Conservation (phyloP, 805 yeast species). For the Cyberlindnera subsufficiens region DNA sequence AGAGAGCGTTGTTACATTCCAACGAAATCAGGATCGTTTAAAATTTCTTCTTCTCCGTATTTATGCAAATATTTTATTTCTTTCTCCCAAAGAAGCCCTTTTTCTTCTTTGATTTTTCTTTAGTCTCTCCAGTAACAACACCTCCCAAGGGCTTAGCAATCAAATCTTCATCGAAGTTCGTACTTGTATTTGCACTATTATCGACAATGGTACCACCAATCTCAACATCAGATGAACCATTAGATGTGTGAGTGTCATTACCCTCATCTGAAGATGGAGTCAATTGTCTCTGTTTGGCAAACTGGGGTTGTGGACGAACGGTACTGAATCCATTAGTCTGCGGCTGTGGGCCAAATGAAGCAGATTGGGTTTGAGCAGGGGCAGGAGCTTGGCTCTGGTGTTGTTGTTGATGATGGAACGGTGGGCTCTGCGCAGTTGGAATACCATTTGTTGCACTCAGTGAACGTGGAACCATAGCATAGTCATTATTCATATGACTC, state of each 20-base stretch:
- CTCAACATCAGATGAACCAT: background rate
- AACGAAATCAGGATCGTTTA: background rate
- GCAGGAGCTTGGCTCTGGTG: background rate
- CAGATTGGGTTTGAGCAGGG: constrained; percentile 1
- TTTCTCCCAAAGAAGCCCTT: constrained; percentile 16
- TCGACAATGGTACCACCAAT: constrained; percentile 1
- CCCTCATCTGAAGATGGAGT: constrained; percentile 5
- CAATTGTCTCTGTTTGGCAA: constrained; percentile 1
- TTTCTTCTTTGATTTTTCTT: constrained; percentile 14
- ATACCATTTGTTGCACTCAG: constrained; percentile 4
- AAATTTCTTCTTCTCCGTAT: too few relatives aligned
- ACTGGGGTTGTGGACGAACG: constrained; percentile 3
- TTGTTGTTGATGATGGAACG: background rate
- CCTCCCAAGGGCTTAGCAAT: constrained; percentile 9
- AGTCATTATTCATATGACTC: constrained; percentile 3
- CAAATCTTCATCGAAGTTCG: constrained; percentile 2
- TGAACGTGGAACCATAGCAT: constrained; percentile 4
- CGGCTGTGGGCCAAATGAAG: background rate
- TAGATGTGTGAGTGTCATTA: background rate
- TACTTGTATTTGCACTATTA: constrained; percentile 6
- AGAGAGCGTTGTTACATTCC: background rate
- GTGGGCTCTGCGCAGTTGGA: background rate
- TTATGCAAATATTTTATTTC: background rate
- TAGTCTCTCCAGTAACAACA: constrained; percentile 2
- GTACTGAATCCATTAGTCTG: background rate